Evolutionary conservation across 2,329 filamentous ascomycete genomes (phyloP).

Genomic region (Fusarium continuum): DNA sequence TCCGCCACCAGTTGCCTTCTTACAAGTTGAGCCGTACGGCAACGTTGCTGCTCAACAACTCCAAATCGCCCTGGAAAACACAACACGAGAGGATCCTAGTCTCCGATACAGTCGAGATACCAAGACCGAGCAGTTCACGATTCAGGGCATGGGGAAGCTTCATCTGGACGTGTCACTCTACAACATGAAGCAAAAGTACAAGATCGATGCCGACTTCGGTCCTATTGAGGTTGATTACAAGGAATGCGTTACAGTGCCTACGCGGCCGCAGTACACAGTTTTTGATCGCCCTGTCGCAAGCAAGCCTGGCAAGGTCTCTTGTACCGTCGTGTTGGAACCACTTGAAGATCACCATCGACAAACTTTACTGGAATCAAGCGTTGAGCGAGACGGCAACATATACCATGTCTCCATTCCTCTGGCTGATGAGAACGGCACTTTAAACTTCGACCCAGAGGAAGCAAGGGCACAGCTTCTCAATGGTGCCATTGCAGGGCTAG

Average conservation of each 20-base stretch:
- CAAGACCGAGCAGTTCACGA: constrained; percentile 90
- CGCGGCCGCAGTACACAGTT: constrained; percentile 65
- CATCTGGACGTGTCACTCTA: constrained; percentile 94
- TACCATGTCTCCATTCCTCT: constrained; percentile 64
- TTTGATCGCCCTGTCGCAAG: constrained; percentile 85
- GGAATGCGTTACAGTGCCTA: constrained; percentile 74
- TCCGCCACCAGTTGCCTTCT: constrained; percentile 94
- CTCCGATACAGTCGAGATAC: constrained; percentile 84
- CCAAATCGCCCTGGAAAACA: constrained; percentile 76
- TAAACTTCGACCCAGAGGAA: constrained; percentile 60
- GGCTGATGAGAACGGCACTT: constrained; percentile 58
- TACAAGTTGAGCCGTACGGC: constrained; percentile 86
- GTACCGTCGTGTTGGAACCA: constrained; percentile 73
- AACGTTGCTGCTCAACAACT: constrained; percentile 82
- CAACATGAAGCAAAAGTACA: constrained; percentile 87
- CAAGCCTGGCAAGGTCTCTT: constrained; percentile 80
- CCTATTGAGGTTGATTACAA: constrained; percentile 96
- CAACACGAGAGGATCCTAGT: constrained; percentile 92
- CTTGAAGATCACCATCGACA: constrained; percentile 56
- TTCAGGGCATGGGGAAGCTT: constrained; percentile 96
- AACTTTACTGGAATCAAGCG: constrained; percentile 52
- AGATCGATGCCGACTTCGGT: constrained; percentile 85
- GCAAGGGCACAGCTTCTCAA: constrained; percentile 73
- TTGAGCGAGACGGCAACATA: constrained; percentile 76
- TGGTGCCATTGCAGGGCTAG: constrained; percentile 83